Conservation (phyloP, 352 stramenopile species). For the Pythium monospermum region DNA sequence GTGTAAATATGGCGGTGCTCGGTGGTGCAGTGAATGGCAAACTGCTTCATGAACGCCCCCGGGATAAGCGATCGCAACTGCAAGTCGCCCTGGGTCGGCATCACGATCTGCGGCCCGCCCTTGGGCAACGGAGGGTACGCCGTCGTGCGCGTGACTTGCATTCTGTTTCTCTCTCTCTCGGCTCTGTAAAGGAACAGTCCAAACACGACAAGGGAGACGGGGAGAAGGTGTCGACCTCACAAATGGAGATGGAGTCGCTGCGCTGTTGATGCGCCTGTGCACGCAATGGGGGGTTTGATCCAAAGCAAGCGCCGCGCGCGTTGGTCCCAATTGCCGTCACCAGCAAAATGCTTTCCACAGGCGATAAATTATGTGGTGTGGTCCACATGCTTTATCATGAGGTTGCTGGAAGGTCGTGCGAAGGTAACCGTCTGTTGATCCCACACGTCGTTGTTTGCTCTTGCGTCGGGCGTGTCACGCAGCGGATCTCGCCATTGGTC, state of each 20-base stretch:
- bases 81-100: conserved; percentile 53
- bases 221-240: no score
- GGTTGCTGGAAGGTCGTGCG: background rate
- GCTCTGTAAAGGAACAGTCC: no score
- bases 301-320: no score
- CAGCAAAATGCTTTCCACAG: background rate
- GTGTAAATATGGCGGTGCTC: conserved; percentile 40
- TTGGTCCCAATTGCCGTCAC: background rate
- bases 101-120: conserved; percentile 32
- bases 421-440: background rate
- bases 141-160: conserved; percentile 53
- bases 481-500: conserved; percentile 2
- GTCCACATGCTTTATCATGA: conserved; percentile 5
- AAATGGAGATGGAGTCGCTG: no score
- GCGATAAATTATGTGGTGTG: background rate
- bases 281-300: no score
- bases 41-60: conserved; percentile 33
- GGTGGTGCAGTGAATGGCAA: conserved; percentile 50
- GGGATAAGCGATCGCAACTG: conserved; percentile 47
- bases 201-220: no score
- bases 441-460: background rate
- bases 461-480: conserved; percentile 2
- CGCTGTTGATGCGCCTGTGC: no score
- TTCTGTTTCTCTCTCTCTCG: no score
- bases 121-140: conserved; percentile 51